Evolutionary conservation across 257 asterid genomes (phyloP), one percentile per base, ranked within the genome.

Genomic region (Misopates orontium): DNA sequence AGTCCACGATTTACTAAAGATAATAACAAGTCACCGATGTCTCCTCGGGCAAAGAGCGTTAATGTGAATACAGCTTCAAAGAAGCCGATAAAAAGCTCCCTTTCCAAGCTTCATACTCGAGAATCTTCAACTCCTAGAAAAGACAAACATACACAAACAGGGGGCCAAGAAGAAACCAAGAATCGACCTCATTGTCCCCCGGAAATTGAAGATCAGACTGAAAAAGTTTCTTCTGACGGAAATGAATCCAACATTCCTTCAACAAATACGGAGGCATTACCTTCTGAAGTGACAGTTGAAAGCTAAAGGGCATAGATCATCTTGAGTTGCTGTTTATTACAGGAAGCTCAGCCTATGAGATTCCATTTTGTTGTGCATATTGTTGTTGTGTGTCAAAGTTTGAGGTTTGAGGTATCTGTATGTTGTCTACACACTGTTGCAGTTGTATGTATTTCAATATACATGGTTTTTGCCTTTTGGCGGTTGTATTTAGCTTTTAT

Each of bases 231-330:
- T 18, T 59, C 60, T 11, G 56, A 55, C 15, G 60, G 75, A 50
- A 64, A 66, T 57, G 76, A 40, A 25, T 14, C 70, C 23, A 20
- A 64, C 62, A 69, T 25, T 28, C 61, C 62, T 67, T 45, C 60
- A 47, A 12, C 73, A 2, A 67, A 56, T n/a, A 41, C 75, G 4
- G 79, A 25, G 41, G 70, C 64, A 39, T 36, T 73, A 68, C 75
- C 73, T 62, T 72, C 79, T 70, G 82, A 69, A 68, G 82, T 73
- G 20, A 19, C 75, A 12, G 80, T 78, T 71, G 86, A 73, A 82
- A 81, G 82, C 67, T 85, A 78, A 76, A 69, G 54, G 70, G 19
- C 0, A 1, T 40, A 22, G 20, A 2, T 36, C 18, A 4, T 53
- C 14, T 1, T 40, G 19, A 42, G 49, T 5, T 59, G 31, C 44